These are phyloP conservation scores for Leptographium wingfieldii DNA, from an alignment of 2,329 filamentous ascomycete genomes.

Conservation along the genomic window DNA sequence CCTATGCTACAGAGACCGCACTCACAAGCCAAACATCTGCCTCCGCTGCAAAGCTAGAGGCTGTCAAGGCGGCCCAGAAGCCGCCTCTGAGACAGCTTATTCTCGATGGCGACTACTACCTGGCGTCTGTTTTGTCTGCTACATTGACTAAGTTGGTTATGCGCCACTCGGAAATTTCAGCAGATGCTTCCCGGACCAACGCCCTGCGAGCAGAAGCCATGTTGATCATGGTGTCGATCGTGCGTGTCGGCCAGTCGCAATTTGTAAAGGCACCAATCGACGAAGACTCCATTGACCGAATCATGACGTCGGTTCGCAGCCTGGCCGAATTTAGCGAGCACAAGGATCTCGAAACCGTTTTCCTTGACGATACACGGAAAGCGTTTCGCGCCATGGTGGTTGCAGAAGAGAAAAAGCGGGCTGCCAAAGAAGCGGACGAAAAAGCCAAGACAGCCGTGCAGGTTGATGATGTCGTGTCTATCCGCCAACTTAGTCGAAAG, in stretches of 20 bases:
- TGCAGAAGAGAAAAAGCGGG: conserved; percentile 93
- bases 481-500: conserved; percentile 89
- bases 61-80: conserved; percentile 94
- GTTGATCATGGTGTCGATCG: conserved; percentile 99
- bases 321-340: conserved; percentile 80
- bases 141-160: conserved; percentile 96
- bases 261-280: conserved; percentile 97
- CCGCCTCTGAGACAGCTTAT: conserved; percentile 90
- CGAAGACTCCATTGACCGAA: conserved; percentile 94
- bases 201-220: conserved; percentile 92
- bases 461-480: conserved; percentile 87
- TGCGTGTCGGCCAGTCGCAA: conserved; percentile 95
- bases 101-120: conserved; percentile 92
- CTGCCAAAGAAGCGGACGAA: conserved; percentile 83
- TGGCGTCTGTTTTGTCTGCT: conserved; percentile 88
- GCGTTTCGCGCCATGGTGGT: conserved; percentile 97
- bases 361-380: conserved; percentile 86
- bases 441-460: conserved; percentile 90
- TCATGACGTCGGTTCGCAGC: conserved; percentile 94
- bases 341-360: conserved; percentile 84
- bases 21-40: conserved; percentile 77
- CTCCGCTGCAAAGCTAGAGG: conserved; percentile 81
- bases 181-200: conserved; percentile 77
- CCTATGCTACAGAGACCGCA: conserved; percentile 93
- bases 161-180: conserved; percentile 88